Evolutionary conservation across 768 basidiomycete genomes (phyloP), one percentile per base, ranked within the genome.

Genomic region (Cystoderma amianthinum): DNA sequence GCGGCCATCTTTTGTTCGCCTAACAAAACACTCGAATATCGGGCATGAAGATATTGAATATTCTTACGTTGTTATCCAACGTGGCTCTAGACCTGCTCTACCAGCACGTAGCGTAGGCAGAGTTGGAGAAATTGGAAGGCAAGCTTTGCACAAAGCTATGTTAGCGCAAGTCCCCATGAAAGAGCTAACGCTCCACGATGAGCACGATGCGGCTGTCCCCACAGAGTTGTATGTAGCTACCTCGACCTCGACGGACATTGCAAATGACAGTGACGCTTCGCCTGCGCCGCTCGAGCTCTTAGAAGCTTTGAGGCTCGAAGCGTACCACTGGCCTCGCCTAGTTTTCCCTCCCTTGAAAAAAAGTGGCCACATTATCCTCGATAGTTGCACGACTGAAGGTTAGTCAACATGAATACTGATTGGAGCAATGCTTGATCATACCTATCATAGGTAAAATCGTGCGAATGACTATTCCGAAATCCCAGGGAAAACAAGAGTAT

Each of bases 401-500:
- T 43, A 45, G 68, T 54, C 17, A 23, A 17, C 24, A 3, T 21
- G 20, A 11, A 20, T 28, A n/a, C 9, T 23, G 13, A 9, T n/a
- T 43, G 25, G 37, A 47, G 5, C 25, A 13, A 37, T 4, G 34
- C 44, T 43, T 32, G 18, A 28, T 24, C 2, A 21, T 19, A 20
- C 11, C 19, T 30, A n/a, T 25, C 39, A n/a, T 52, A 96, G 95
- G 87, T 22, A 82, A 88, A 62, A 85, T 98, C 36, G 85, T 93
- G 75, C 82, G 95, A 4, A 66, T 94, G 60, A 95, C 86, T 3
- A 81, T 95, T 28, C 88, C 95, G 0, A 92, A 80, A 50, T 94
- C 90, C 2, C 93, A 94, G 63, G 93, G 93, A n/a, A 94, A 91
- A 59, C 93, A 97, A 52, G 74, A 78, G 0, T 99, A 80, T 56